Conservation (phyloP, 495 filamentous ascomycete species). For the Lophium mytilinum region DNA sequence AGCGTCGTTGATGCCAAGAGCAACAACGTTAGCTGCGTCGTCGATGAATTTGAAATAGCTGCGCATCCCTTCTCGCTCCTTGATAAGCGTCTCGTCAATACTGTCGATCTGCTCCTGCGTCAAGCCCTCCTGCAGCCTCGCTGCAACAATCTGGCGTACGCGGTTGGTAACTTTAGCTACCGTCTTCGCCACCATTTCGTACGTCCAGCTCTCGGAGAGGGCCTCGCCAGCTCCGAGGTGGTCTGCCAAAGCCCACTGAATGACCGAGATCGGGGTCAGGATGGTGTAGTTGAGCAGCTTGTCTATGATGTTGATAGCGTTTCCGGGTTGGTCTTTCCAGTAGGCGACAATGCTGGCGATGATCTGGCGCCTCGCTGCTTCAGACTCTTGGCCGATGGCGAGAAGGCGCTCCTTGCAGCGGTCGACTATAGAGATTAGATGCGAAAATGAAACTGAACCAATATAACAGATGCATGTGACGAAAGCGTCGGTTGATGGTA, state of each 20-base stretch:
- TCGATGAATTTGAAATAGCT: slow-evolving; percentile 73
- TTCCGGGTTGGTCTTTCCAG: slow-evolving; percentile 87
- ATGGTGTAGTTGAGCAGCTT: slow-evolving; percentile 98
- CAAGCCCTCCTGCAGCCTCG: slow-evolving; percentile 46
- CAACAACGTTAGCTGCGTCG: slow-evolving; percentile 67
- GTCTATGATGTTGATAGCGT: slow-evolving; percentile 89
- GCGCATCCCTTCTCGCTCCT: slow-evolving; percentile 64
- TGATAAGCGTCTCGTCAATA: slow-evolving; percentile 55
- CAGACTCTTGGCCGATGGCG: slow-evolving; percentile 62
- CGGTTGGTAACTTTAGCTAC: slow-evolving; percentile 88
- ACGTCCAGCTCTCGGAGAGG: slow-evolving; percentile 65
- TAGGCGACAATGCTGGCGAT: slow-evolving; percentile 84
- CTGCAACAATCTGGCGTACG: slow-evolving; percentile 69
- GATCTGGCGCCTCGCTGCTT: slow-evolving; percentile 73
- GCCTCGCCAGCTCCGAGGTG: slow-evolving; percentile 55
- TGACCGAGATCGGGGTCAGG: slow-evolving; percentile 68
- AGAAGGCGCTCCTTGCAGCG: slow-evolving; percentile 88
- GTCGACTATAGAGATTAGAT: slow-evolving; percentile 92
- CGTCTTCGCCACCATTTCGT: slow-evolving; percentile 82
- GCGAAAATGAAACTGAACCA: slow-evolving; percentile 89
- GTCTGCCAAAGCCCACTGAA: slow-evolving; percentile 77
- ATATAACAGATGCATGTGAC: slow-evolving; percentile 87
- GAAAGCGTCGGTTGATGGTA: slow-evolving; percentile 83
- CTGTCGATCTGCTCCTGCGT: slow-evolving; percentile 53
- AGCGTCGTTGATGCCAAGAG: slow-evolving; percentile 62